Evolutionary conservation across 2,329 filamentous ascomycete genomes (phyloP), one percentile per base, ranked within the genome.

Genomic region (Neonectria magnoliae): DNA sequence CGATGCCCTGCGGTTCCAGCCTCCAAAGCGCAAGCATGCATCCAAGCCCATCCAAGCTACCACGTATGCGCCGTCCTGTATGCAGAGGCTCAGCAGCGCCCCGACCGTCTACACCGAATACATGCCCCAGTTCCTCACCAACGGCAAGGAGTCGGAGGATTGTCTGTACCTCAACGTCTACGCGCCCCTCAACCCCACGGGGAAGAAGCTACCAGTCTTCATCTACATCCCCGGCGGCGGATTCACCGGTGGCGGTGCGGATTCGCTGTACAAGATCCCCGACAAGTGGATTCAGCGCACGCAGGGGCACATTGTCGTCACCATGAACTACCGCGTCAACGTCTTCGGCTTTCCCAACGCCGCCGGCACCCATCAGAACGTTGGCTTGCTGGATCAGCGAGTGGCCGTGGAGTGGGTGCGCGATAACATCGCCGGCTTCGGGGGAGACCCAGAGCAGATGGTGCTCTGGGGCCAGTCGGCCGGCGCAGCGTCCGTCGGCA

Each of bases 211-310:
- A 22, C 71, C 73, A 1, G 69, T 74, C 14, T 56, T 70, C 18
- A 66, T 75, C 41, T 74, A 59, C 53, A 68, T 74, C 31, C 70
- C 70, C 10, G 72, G 82, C 44, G 83, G 83, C 27, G 81, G 80
- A 16, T 83, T 64, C 27, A 65, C 63, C 69, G 84, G 83, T 3
- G 80, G 81, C 8, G 62, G 80, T 73, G 33, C 70, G 67, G 82
- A 87, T 57, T 73, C 80, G 20, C 80, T 85, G 25, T 90, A 90
- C 75, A 90, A 90, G 47, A 69, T 56, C 47, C 71, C 52, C n/a
- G 70, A 42, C 57, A 70, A 60, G 45, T 76, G 57, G 71, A 65
- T 70, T 27, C 68, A 64, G 51, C 53, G 58, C 8, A 68, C 68
- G 14, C 71, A 83, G 59, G 80, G 81, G 50, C 74, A 82, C 5